Evolutionary conservation across 441 rosid species (phyloP).

Genomic region (Sinapis alba): DNA sequence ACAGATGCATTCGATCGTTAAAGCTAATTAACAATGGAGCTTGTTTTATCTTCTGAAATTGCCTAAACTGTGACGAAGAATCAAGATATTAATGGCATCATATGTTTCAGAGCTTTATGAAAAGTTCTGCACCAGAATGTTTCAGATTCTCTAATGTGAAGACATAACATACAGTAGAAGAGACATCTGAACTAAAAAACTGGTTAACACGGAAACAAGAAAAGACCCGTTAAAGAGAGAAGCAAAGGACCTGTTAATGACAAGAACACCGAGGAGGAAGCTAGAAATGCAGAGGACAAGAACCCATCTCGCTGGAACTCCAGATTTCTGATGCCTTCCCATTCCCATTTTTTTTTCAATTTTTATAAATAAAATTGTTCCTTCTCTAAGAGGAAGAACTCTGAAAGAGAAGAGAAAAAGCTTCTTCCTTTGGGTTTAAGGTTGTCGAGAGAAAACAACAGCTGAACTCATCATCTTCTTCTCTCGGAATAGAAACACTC

Average conservation of each 20-base stretch:
- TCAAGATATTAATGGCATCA: not conserved
- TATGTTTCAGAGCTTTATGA: slow-evolving; percentile 28
- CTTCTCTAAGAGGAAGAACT: slow-evolving; percentile 24
- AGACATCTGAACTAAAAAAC: slow-evolving; percentile 33
- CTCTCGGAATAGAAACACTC: slow-evolving; percentile 6
- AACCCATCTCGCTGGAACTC: slow-evolving; percentile 87
- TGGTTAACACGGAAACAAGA: slow-evolving; percentile 28
- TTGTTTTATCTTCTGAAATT: slow-evolving; percentile 7
- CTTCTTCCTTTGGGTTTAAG: slow-evolving; percentile 34
- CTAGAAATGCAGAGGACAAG: slow-evolving; percentile 82
- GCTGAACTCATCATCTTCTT: slow-evolving; percentile 46
- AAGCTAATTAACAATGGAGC: not conserved
- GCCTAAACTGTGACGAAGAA: not conserved
- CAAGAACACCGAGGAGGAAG: slow-evolving; percentile 86
- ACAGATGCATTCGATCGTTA: not conserved
- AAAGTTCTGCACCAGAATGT: slow-evolving; percentile 30
- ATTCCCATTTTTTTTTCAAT: slow-evolving; percentile 55
- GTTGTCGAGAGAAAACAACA: slow-evolving; percentile 43
- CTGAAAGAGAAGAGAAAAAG: slow-evolving; percentile 44
- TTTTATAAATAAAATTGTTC: not conserved
- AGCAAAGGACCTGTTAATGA: slow-evolving; percentile 67
- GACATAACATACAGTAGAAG: slow-evolving; percentile 15
- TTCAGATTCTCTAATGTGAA: slow-evolving; percentile 27
- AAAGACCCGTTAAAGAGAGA: slow-evolving; percentile 36
- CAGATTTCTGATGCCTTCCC: slow-evolving; percentile 77